Evolutionary conservation across 331 rosid genomes (phyloP).

Genomic region (Quercus lobata): DNA sequence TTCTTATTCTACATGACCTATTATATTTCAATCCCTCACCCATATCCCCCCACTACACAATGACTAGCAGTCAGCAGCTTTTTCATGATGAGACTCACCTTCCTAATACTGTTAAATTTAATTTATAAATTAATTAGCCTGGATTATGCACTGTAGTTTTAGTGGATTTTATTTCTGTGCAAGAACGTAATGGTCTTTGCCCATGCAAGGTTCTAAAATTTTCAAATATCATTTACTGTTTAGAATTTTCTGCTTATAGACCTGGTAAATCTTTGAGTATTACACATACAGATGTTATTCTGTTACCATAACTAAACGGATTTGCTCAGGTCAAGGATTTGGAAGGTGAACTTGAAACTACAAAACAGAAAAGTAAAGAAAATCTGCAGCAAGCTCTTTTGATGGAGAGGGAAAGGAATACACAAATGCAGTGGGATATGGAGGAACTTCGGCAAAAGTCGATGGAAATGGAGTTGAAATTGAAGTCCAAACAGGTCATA

Average conservation of each 20-base stretch:
- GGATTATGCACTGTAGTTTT: background rate
- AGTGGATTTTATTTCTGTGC: background rate
- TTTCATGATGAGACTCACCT: background rate
- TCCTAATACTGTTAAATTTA: background rate
- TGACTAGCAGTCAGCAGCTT: background rate
- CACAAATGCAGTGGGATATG: slow-evolving; percentile 99
- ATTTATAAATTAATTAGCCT: background rate
- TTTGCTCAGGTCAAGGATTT: slow-evolving; percentile 89
- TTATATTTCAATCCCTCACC: background rate
- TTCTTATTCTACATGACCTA: background rate
- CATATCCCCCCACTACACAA: background rate
- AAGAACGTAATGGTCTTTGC: background rate
- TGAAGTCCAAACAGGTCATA: slow-evolving; percentile 68
- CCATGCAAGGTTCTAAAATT: background rate
- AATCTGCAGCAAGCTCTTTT: slow-evolving; percentile 94
- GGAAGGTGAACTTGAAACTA: slow-evolving; percentile 88
- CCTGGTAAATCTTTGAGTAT: background rate
- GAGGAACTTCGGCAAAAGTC: slow-evolving; percentile 93
- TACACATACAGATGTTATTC: background rate
- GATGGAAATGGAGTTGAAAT: slow-evolving; percentile 84
- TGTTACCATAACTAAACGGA: slow-evolving; percentile 24
- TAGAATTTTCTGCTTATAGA: background rate
- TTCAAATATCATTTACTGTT: background rate
- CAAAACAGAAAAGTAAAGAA: slow-evolving; percentile 77
- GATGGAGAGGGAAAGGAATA: slow-evolving; percentile 88